Evolutionary conservation across 2,329 filamentous ascomycete genomes (phyloP).

Genomic region (Acrodontium crateriforme): DNA sequence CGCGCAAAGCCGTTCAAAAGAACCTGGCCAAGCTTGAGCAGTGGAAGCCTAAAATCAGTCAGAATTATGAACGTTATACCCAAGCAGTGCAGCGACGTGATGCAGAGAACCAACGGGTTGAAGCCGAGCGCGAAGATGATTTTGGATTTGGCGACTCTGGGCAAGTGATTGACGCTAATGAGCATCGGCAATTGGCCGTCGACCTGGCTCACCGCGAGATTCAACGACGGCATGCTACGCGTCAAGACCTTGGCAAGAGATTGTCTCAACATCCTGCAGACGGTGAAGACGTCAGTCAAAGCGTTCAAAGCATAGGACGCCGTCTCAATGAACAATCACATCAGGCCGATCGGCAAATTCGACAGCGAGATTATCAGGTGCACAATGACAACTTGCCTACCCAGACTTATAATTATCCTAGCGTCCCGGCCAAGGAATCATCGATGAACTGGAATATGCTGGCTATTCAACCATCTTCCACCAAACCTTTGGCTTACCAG

Average conservation of each 20-base stretch:
- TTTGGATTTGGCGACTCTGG: conserved; percentile 26
- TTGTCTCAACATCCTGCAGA: conserved; percentile 3
- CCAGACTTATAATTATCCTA: conserved; percentile 28
- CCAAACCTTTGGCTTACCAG: conserved; percentile 8
- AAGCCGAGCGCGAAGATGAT: conserved; percentile 6
- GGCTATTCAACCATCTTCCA: conserved; percentile 8
- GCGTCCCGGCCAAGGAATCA: conserved; percentile 27
- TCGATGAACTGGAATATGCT: conserved; percentile 21
- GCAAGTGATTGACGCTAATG: conserved; percentile 33
- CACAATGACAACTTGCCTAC: background rate
- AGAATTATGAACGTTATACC: conserved; percentile 54
- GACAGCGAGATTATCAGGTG: background rate
- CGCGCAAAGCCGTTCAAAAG: conserved; percentile 46
- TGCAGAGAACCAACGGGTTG: conserved; percentile 14
- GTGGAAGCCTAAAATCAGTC: conserved; percentile 65
- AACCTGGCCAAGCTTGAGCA: conserved; percentile 60
- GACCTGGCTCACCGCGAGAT: conserved; percentile 63
- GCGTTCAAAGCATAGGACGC: too few relatives aligned
- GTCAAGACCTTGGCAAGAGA: too few relatives aligned
- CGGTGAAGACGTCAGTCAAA: background rate
- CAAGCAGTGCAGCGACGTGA: conserved; percentile 33
- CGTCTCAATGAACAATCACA: too few relatives aligned
- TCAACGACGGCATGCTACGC: conserved; percentile 35
- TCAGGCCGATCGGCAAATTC: background rate
- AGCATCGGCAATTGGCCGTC: conserved; percentile 63